Percentiles rank a stretch among this genome's conserved stretches.
These are phyloP conservation scores for Periconia digitata DNA, from an alignment of 2,329 filamentous ascomycete genomes.

Conservation along the genomic window DNA sequence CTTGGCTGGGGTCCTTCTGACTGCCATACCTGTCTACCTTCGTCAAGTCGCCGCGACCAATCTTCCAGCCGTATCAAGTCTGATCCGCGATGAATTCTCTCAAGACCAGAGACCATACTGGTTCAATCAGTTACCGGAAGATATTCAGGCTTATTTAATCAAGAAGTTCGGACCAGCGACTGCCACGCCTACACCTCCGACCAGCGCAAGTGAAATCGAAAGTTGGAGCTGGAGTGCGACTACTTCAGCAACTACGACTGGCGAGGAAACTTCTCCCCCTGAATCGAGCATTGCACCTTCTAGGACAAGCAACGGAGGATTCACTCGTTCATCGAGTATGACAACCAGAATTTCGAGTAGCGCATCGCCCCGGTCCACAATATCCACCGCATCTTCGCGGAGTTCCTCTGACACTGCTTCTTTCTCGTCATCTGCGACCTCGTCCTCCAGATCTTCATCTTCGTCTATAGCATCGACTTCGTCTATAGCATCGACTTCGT, in stretches of 20 bases:
- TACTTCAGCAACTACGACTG: conserved; percentile 8
- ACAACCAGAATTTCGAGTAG: conserved; percentile 10
- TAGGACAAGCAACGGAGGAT: conserved; percentile 4
- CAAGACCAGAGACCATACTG: conserved; percentile 36
- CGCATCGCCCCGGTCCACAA: conserved; percentile 2
- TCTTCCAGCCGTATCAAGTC: conserved; percentile 37
- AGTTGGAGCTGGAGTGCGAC: conserved; percentile 2
- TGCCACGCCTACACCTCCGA: conserved; percentile 24
- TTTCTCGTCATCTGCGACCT: background rate
- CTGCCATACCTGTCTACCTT: conserved; percentile 37
- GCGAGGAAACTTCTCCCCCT: conserved; percentile 1
- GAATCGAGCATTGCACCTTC: conserved; percentile 2
- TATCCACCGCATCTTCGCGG: background rate
- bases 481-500: conserved; percentile 1
- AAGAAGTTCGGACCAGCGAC: conserved; percentile 35
- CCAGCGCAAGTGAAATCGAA: conserved; percentile 6
- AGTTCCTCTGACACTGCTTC: conserved; percentile 7
- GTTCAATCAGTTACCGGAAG: conserved; percentile 34
- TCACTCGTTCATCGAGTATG: conserved; percentile 7
- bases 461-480: background rate
- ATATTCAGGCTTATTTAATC: conserved; percentile 39
- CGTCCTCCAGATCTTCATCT: background rate
- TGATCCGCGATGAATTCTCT: conserved; percentile 37
- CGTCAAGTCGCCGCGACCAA: conserved; percentile 40
- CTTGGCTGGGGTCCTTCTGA: conserved; percentile 36